Evolutionary conservation across 441 rosid species (phyloP), one percentile per base, ranked within the genome.

Genomic region (Bocquillonia castaneifolia): DNA sequence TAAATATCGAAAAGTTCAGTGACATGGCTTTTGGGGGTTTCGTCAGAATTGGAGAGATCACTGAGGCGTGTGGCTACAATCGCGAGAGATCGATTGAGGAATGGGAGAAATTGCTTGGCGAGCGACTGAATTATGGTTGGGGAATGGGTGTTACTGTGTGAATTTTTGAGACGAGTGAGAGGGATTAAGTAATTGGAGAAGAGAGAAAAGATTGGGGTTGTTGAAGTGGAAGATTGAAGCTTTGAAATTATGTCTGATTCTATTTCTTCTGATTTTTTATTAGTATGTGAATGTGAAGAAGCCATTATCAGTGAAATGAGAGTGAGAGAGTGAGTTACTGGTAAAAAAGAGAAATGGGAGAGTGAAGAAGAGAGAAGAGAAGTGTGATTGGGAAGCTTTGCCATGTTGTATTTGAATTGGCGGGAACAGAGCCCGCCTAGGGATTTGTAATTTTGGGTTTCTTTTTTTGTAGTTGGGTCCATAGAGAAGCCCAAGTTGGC

Each of bases 1-100:
- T 83, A 92, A 1, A 78, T 69, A 29, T 79, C 74, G 50, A 88
- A 81, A 26, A 92, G 68, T 42, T 79, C 79, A 15, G 59, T 56
- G 25, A 71, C 83, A 2, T 72, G 62, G 3, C 3, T 4, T 40
- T 74, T 63, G 20, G 75, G 77, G 71, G 61, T 40, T 67, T 40
- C 53, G 3, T 61, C 3, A 14, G 39, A 55, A 42, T 77, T 66
- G 17, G 60, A 60, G 20, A 75, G 77, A 31, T 67, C 66, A 34
- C 81, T 68, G 50, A 81, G 78, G 71, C 80, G 81, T 62, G 75
- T 80, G 25, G 81, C 81, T 18, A 83, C 59, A 57, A 81, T 29
- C 1, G 78, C 64, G 56, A 81, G 80, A 34, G 76, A 73, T 59
- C 80, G 80, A 67, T 77, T 83, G 69, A 83, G 79, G 64, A 83